phyloP scores from a whole-genome alignment of 192 early-diverging fungal genomes.

The Coemansia sp. region DNA sequence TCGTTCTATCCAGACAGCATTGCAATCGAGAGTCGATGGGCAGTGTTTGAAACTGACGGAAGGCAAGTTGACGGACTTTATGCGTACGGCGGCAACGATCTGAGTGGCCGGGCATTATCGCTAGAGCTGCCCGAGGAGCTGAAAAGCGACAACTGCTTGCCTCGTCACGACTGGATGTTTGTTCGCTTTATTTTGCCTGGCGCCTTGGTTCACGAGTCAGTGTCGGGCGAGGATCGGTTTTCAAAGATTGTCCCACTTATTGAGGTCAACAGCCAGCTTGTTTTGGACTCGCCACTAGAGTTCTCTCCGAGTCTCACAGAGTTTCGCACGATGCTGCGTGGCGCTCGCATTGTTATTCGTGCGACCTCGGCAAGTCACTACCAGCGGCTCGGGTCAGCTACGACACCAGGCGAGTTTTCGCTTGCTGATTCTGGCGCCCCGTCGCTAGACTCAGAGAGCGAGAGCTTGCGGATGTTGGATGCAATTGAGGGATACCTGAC shows the following conservation, averaged over 20 bases:
- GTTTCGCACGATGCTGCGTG: constrained; percentile 38
- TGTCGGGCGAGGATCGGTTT: not conserved
- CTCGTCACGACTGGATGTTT: constrained; percentile 23
- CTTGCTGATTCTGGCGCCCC: not conserved
- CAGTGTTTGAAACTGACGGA: not conserved
- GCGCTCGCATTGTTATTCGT: constrained; percentile 31
- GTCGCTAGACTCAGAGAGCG: not conserved
- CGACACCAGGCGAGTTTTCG: not conserved
- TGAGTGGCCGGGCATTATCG: not conserved
- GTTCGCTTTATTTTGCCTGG: constrained; percentile 11
- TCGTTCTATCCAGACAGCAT: not conserved
- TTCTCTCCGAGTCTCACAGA: constrained; percentile 18
- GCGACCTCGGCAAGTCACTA: not conserved
- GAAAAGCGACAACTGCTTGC: not conserved
- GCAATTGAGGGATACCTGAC: constrained; percentile 20
- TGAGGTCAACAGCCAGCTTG: constrained; percentile 18
- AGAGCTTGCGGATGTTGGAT: not conserved
- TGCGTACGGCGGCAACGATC: constrained; percentile 5
- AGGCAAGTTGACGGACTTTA: not conserved
- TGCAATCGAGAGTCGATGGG: constrained; percentile 1
- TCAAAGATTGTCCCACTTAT: not conserved
- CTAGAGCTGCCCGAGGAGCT: not conserved
- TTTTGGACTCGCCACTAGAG: constrained; percentile 12
- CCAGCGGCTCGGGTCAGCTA: not conserved
- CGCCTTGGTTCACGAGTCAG: constrained; percentile 3